Base-by-base conservation (phyloP, 139 green algal genomes). In the Dunaliella sp. region DNA sequence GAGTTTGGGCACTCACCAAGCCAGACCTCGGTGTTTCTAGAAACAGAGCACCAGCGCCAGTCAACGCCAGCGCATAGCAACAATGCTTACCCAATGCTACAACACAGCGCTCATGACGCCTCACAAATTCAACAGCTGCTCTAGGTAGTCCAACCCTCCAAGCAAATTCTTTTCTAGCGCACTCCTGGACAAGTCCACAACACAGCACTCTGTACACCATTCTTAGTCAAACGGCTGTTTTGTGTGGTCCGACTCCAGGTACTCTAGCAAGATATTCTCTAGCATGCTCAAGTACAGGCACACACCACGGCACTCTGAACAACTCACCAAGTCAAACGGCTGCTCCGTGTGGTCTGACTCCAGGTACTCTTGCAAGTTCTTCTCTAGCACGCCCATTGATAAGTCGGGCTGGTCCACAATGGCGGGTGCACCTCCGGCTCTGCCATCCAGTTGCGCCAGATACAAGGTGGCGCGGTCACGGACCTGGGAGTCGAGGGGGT, bases 401-500 rank as follows among this genome's bases (percentile, higher is more conserved):
- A 97, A 86, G 76, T 95, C 89, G 82, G 93, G 92, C 77, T 48
- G 32, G 22, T 83, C 81, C 36, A 65, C n/a, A 22, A 97, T 86
- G 3, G 87, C 87, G 0, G 87, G 89, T 30, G 88, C 80, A 22
- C 91, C 90, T 77, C 93, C 88, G 36, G 87, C 93, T 35, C 86
- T 76, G 83, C 91, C 93, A 48, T 87, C 83, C 75, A 99, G 94
- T 89, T 98, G 93, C 72, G 95, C 89, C 86, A 99, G 89, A 90
- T 97, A 97, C 74, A 99, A 85, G 57, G 95, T 98, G 24, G 98
- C 98, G 72, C 97, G 91, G 90, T 99, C 97, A n/a, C 97, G 93
- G 78, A 99, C 96, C 93, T 97, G 88, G 2, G n/a, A n/a, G n/a
- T n/a, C n/a, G n/a, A n/a, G 59, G 75, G 38, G 37, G 25, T 30